Evolutionary conservation across 768 basidiomycete species (phyloP), one percentile per base, ranked within the genome.

Genomic region (Cubamyces lactineus): DNA sequence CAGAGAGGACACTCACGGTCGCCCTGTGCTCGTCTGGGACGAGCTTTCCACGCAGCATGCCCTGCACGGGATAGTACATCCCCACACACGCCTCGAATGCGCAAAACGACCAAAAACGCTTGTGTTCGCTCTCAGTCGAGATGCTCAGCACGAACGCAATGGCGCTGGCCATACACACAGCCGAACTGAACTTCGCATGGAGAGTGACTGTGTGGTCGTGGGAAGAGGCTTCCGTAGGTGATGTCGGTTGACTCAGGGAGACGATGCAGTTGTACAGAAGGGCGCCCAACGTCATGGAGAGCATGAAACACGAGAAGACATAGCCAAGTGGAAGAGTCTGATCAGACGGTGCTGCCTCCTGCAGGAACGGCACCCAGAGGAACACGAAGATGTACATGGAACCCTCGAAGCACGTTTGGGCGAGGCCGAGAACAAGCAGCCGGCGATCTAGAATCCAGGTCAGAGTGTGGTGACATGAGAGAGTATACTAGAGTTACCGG

Each of bases 361-460:
- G 88, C 16, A 92, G 76, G 1, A 85, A 80, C 0, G 91, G 89
- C 0, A 92, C 90, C 90, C 90, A 92, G 63, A 88, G 78, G 76
- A 91, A 92, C 65, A 91, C 90, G 73, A 91, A 92, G 62, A 91
- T 82, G 73, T 92, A 91, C 89, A 91, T 90, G 5, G 87, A 89
- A 2, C 90, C 91, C 70, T 92, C 89, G 70, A 92, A 92, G 73
- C 87, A 89, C 1, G 90, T 92, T 73, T 92, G 89, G 0, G 86
- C 86, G 55, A 91, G 74, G 34, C 89, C 88, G 21, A 92, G 80
- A 24, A 82, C 81, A 62, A 90, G 74, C 11, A 92, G 78, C 49
- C 83, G 68, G 0, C 83, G 80, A 69, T 91, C 89, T 89, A 49
- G 12, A 17, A 23, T 12, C 4, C 49, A 12, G 43, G 49, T 24